These are phyloP conservation scores for Candida krabiensis DNA, from an alignment of 805 yeast genomes.

Conservation along the genomic window DNA sequence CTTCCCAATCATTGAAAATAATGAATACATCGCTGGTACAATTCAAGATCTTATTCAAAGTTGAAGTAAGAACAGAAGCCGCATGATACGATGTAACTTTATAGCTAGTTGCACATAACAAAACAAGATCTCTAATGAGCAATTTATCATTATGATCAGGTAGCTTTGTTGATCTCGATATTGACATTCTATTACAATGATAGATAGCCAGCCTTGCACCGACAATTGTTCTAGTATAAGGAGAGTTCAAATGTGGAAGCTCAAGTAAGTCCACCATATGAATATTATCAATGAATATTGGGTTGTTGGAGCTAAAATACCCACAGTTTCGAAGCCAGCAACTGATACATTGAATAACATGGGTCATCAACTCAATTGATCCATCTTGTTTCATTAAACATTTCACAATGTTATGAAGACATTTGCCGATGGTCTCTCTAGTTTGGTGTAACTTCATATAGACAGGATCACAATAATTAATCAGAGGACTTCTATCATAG, in stretches of 20 bases:
- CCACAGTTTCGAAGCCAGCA: conserved; percentile 53
- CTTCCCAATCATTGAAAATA: conserved; percentile 41
- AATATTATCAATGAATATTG: conserved; percentile 28
- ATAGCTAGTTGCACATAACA: conserved; percentile 67
- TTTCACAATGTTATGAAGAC: conserved; percentile 57
- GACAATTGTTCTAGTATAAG: conserved; percentile 75
- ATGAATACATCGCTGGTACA: conserved; percentile 52
- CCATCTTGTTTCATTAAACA: conserved; percentile 55
- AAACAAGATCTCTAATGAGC: conserved; percentile 64
- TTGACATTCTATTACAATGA: conserved; percentile 70
- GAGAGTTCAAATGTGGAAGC: conserved; percentile 62
- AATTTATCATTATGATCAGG: conserved; percentile 64
- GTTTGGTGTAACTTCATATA: conserved; percentile 58
- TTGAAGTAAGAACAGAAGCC: conserved; percentile 61
- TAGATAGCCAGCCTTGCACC: conserved; percentile 72
- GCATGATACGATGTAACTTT: conserved; percentile 70
- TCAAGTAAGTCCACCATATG: conserved; percentile 52
- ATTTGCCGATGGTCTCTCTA: conserved; percentile 50
- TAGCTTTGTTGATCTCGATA: conserved; percentile 71
- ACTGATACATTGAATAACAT: conserved; percentile 61
- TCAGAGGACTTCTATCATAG: conserved; percentile 22
- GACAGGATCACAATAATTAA: conserved; percentile 35
- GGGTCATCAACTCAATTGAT: conserved; percentile 61
- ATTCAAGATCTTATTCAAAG: conserved; percentile 64
- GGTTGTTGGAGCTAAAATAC: conserved; percentile 27